phyloP scores from a whole-genome alignment of 2,329 filamentous ascomycete genomes.

The Paecilomyces dactylethromorphus region DNA sequence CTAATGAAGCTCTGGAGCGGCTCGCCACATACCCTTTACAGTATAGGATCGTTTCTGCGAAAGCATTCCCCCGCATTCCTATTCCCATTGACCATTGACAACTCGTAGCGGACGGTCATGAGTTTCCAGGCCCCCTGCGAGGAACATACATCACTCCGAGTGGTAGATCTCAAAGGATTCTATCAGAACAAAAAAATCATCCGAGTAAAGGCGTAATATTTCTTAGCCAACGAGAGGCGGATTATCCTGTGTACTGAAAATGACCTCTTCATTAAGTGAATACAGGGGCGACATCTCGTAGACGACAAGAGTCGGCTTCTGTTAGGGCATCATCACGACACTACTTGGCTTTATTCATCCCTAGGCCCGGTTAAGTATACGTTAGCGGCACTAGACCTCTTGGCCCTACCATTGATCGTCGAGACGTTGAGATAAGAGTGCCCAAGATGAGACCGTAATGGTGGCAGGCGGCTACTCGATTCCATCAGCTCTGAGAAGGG shows the following conservation, averaged over 20 bases:
- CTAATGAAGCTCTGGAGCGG: not conserved
- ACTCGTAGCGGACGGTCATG: not conserved
- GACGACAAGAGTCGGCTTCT: not conserved
- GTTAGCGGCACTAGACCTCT: not conserved
- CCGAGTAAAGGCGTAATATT: not conserved
- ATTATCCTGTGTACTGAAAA: not conserved
- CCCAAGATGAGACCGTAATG: not conserved
- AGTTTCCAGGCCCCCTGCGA: not conserved
- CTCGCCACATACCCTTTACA: not conserved
- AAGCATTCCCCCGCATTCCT: not conserved
- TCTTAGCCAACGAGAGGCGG: not conserved
- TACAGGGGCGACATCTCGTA: not conserved
- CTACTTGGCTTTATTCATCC: not conserved
- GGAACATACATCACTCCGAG: not conserved
- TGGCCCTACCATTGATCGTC: not conserved
- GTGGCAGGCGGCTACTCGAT: not conserved
- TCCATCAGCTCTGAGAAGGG: not conserved
- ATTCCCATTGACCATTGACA: not conserved
- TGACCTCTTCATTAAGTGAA: not conserved
- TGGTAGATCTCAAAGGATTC: not conserved
- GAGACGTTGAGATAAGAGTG: not conserved
- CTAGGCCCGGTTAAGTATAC: not conserved
- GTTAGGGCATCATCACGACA: not conserved
- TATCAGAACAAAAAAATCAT: not conserved
- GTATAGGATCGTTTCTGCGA: not conserved